These are phyloP conservation scores for Entoloma clypeatum DNA, from an alignment of 1,284 basidiomycete genomes.

Conservation along the genomic window DNA sequence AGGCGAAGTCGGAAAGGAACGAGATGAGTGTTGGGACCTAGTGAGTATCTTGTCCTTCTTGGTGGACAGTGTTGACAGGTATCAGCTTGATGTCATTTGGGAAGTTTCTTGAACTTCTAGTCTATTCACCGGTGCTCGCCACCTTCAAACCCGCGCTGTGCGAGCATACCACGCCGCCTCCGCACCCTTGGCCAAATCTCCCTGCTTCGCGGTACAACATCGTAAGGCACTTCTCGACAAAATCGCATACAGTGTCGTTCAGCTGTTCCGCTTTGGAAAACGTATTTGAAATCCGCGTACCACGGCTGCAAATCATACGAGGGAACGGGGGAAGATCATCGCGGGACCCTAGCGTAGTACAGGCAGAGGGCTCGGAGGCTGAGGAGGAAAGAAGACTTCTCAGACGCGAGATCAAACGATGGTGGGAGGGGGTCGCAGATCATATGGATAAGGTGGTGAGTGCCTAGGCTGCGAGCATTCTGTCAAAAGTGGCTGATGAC, in stretches of 20 bases:
- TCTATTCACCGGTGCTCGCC: conserved; percentile 53
- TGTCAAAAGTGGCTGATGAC: conserved; percentile 2
- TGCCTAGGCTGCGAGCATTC: conserved; percentile 5
- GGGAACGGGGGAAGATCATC: conserved; percentile 29
- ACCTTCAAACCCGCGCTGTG: conserved; percentile 43
- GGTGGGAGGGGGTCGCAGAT: conserved; percentile 62
- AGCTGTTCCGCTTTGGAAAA: conserved; percentile 45
- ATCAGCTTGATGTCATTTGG: conserved; percentile 52
- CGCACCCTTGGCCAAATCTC: conserved; percentile 26
- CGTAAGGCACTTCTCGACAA: conserved; percentile 46
- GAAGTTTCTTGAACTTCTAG: conserved; percentile 63
- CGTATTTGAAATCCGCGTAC: conserved; percentile 58
- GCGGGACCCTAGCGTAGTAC: conserved; percentile 4
- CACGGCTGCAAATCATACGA: conserved; percentile 52
- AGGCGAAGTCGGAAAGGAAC: conserved; percentile 33
- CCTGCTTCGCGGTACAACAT: conserved; percentile 43
- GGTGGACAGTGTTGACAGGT: background rate
- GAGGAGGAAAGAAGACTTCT: conserved; percentile 43
- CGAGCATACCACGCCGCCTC: conserved; percentile 46
- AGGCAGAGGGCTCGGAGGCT: background rate
- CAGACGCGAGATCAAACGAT: conserved; percentile 54
- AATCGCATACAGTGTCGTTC: conserved; percentile 41
- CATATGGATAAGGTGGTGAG: conserved; percentile 58
- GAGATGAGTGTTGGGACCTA: conserved; percentile 53
- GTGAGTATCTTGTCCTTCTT: conserved; percentile 37